A percentile compares a stretch with the other conserved stretches of the same genome.
Evolutionary conservation across 768 basidiomycete species (phyloP).

Genomic region (Dacryopinax primogenitus): DNA sequence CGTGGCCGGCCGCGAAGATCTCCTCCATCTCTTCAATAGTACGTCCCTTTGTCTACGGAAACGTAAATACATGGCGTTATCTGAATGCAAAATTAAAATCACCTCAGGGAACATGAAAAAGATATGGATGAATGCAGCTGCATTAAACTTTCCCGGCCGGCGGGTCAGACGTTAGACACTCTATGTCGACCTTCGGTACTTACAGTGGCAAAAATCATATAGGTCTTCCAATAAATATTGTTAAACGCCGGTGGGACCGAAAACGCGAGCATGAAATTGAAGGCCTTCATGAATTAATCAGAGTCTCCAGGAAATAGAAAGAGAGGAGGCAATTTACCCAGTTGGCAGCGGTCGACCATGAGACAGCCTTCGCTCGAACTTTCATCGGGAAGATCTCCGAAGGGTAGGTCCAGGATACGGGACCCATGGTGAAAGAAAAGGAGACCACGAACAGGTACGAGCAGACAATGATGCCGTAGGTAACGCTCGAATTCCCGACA

Average conservation of each 20-base stretch:
- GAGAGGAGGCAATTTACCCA: slow-evolving; percentile 1
- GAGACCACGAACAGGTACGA: slow-evolving; percentile 64
- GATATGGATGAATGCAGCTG: slow-evolving; percentile 33
- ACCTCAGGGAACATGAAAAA: slow-evolving; percentile 75
- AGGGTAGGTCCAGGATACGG: slow-evolving; percentile 45
- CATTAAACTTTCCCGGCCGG: not conserved
- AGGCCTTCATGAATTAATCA: no score
- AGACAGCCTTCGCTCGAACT: slow-evolving; percentile 49
- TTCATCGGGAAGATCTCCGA: slow-evolving; percentile 22
- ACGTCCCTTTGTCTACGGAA: slow-evolving; percentile 21
- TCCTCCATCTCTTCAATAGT: slow-evolving; percentile 71
- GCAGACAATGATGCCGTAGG: slow-evolving; percentile 61
- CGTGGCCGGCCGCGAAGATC: slow-evolving; percentile 55
- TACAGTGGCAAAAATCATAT: slow-evolving; percentile 65
- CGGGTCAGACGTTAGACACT: not conserved
- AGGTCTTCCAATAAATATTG: slow-evolving; percentile 39
- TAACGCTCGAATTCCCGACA: slow-evolving; percentile 38
- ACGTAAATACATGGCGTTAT: not conserved
- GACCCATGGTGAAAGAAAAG: slow-evolving; percentile 40
- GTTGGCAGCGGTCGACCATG: slow-evolving; percentile 31
- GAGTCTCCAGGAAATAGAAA: no score
- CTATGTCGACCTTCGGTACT: not conserved
- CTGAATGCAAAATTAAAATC: slow-evolving; percentile 22
- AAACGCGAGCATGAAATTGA: slow-evolving; percentile 63
- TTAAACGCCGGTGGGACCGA: slow-evolving; percentile 60